Percentiles rank a stretch among this genome's conserved stretches.
phyloP scores from a whole-genome alignment of 768 basidiomycete species.

The Termitomyces sp. region DNA sequence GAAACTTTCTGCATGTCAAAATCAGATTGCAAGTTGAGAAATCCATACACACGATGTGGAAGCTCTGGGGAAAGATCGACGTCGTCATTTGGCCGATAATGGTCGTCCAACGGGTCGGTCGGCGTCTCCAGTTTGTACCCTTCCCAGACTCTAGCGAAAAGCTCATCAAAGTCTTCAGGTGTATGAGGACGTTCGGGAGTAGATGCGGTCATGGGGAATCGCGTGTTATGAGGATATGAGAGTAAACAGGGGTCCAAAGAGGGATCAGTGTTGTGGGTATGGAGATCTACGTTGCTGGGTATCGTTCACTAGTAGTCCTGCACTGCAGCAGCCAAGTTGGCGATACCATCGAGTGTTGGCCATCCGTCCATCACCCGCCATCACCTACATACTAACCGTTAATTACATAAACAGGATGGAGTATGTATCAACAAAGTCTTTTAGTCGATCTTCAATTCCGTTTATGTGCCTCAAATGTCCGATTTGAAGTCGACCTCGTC shows the following conservation, averaged over 20 bases:
- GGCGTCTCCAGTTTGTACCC: conserved; percentile 36
- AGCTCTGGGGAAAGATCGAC: background rate
- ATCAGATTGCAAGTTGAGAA: background rate
- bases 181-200: conserved; percentile 8
- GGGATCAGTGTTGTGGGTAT: conserved; percentile 4
- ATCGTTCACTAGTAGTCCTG: conserved; percentile 4
- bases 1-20: background rate
- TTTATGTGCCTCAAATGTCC: background rate
- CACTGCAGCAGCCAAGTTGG: conserved; percentile 14
- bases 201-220: conserved; percentile 6
- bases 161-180: conserved; percentile 50
- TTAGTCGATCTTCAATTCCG: background rate
- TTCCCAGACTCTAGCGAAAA: conserved; percentile 53
- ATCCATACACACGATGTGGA: conserved; percentile 7
- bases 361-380: conserved; percentile 6
- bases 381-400: background rate
- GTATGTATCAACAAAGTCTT: conserved; percentile 7
- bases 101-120: background rate
- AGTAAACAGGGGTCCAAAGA: background rate
- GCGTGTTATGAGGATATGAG: background rate
- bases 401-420: conserved; percentile 10
- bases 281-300: conserved; percentile 6
- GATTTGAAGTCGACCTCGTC: conserved; percentile 48
- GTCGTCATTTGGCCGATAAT: conserved; percentile 2
- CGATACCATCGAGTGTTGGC: conserved; percentile 6